Percentiles rank a stretch among this genome's conserved stretches.
Conservation (phyloP, 2,329 filamentous ascomycete species). For the Plenodomus tracheiphilus region DNA sequence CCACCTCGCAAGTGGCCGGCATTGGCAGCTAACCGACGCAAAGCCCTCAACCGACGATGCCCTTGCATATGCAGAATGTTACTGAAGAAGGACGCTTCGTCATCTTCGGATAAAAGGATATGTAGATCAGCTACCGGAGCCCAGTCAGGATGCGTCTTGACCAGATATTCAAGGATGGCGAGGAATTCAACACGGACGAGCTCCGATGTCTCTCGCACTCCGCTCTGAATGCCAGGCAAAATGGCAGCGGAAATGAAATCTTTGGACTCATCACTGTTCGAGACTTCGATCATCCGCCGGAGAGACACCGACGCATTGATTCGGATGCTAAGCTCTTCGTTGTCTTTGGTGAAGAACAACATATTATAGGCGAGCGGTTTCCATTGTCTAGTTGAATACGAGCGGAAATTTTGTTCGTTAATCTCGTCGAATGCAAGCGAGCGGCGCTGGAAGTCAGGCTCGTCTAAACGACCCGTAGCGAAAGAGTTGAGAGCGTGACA, state of each 20-base stretch:
- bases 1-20: conserved; percentile 72
- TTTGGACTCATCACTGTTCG: conserved; percentile 56
- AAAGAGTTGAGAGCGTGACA: conserved; percentile 83
- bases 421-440: conserved; percentile 75
- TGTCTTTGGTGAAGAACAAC: conserved; percentile 81
- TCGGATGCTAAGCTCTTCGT: conserved; percentile 86
- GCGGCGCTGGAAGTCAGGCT: conserved; percentile 84
- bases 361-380: conserved; percentile 85
- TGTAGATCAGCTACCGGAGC: conserved; percentile 73
- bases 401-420: conserved; percentile 62
- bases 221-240: conserved; percentile 74
- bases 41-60: conserved; percentile 79
- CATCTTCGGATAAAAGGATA: conserved; percentile 70
- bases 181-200: conserved; percentile 83
- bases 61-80: conserved; percentile 91
- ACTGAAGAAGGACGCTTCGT: conserved; percentile 85
- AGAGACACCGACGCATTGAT: conserved; percentile 80
- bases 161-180: conserved; percentile 75
- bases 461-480: conserved; percentile 71
- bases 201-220: conserved; percentile 78
- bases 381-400: conserved; percentile 76
- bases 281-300: conserved; percentile 71
- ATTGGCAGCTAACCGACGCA: conserved; percentile 73
- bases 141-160: conserved; percentile 72
- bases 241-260: conserved; percentile 66